Conservation (phyloP, 2,329 filamentous ascomycete genomes). For the Microthyrium microscopicum region DNA sequence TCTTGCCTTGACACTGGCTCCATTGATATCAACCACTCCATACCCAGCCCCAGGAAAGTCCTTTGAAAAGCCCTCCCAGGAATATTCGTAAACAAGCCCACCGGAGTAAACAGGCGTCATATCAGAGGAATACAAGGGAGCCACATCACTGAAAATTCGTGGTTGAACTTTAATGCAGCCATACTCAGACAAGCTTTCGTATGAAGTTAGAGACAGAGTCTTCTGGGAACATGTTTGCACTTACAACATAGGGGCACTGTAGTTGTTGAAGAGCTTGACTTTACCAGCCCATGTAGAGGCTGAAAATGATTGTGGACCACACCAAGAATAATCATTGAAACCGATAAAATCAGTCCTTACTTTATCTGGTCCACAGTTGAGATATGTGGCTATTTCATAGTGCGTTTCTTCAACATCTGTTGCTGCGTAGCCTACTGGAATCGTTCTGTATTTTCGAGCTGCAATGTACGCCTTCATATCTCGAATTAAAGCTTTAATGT, state of each 20-base stretch:
- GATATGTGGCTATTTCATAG: constrained; percentile 71
- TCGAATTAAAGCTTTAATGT: constrained; percentile 54
- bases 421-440: constrained; percentile 67
- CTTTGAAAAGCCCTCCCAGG: constrained; percentile 54
- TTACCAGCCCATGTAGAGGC: constrained; percentile 71
- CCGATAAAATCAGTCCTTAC: constrained; percentile 78
- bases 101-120: constrained; percentile 91
- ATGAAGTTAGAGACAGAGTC: not conserved
- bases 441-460: constrained; percentile 47
- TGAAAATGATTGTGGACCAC: constrained; percentile 50
- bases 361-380: constrained; percentile 81
- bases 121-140: constrained; percentile 60
- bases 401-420: constrained; percentile 78
- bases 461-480: constrained; percentile 71
- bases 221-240: constrained; percentile 9
- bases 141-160: constrained; percentile 67
- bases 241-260: constrained; percentile 70
- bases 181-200: constrained; percentile 62
- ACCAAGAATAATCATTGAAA: constrained; percentile 84
- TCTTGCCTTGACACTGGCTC: constrained; percentile 35
- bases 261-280: constrained; percentile 72
- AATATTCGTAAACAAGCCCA: constrained; percentile 92
- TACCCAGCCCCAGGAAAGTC: no score
- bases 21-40: constrained; percentile 56
- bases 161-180: constrained; percentile 70